Evolutionary conservation across 1,139 yeast genomes (phyloP), one percentile per base, ranked within the genome.

Genomic region (Scheffersomyces cryptocercus): DNA sequence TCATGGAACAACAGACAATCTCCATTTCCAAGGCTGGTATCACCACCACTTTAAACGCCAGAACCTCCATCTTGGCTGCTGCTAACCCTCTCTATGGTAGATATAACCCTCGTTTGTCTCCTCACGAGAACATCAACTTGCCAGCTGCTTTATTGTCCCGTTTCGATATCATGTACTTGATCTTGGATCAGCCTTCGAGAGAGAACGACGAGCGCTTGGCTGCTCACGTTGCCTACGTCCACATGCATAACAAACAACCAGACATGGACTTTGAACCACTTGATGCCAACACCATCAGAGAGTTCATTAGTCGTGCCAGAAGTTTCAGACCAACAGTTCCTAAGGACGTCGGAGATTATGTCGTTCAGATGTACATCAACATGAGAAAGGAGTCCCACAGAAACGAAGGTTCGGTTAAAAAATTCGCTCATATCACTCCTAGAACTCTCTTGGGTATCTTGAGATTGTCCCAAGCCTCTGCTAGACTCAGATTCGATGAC

Each of bases 1-100:
- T 95, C 36, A 95, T 95, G 99, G 99, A 95, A 72, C 99, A 95
- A 65, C 99, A 95, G 68, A 95, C 99, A 2, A 93, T 95, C 50
- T 88, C 97, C 28, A 95, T 95, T 48, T 88, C 98, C 38, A 95
- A 95, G 66, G 99, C 99, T 3, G 99, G 99, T 54, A 93, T 95
- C 55, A 88, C 95, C 52, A 95, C 99, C 6, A 90, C 98, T 0
- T 75, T 95, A 53, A 95, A 95, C 64, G 99, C 99, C 10, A 81
- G 99, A 65, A 82, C 99, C 0, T 90, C 98, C 1, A 88, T 95
- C 48, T 69, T 95, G 50, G 99, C 99, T 0, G 99, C 99, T 30
- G 99, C 99, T 6, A 95, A 95, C 70, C 99, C 99, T 12, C 72
- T 93, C 32, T 91, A 88, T 63, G 99, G 99, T 47, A 81, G 99